These are phyloP conservation scores for Podila verticillata DNA, from an alignment of 192 early-diverging fungal species.

Conservation along the genomic window DNA sequence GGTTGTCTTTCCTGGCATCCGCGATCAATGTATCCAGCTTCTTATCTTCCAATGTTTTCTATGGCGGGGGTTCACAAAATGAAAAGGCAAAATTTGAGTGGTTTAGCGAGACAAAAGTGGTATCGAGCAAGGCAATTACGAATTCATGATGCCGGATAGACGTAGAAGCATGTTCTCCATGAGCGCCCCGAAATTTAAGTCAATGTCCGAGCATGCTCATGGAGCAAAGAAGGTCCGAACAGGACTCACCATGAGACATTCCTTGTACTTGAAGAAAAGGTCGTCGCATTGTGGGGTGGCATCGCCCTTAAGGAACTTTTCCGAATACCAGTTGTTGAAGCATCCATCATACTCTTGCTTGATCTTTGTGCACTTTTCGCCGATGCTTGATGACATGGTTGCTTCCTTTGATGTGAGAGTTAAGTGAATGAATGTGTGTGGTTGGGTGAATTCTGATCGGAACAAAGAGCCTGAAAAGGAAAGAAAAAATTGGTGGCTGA, in stretches of 20 bases:
- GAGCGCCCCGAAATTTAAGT: too few relatives aligned
- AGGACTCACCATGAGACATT: conserved; percentile 78
- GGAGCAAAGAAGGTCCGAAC: too few relatives aligned
- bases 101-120: too few relatives aligned
- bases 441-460: neutral
- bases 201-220: too few relatives aligned
- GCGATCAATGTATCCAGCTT: conserved; percentile 84
- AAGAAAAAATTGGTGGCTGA: too few relatives aligned
- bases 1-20: conserved; percentile 85
- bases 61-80: conserved; percentile 3
- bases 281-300: conserved; percentile 82
- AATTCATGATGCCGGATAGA: too few relatives aligned
- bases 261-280: conserved; percentile 84
- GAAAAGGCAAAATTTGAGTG: too few relatives aligned
- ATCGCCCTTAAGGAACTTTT: conserved; percentile 92
- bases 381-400: conserved; percentile 69
- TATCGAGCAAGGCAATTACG: too few relatives aligned
- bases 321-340: conserved; percentile 97
- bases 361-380: conserved; percentile 77
- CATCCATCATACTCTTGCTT: conserved; percentile 91
- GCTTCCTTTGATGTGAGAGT: neutral
- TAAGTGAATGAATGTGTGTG: neutral
- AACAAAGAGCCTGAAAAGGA: too few relatives aligned
- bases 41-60: conserved; percentile 83
- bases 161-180: too few relatives aligned